Evolutionary conservation across 257 asterid genomes (phyloP), one percentile per base, ranked within the genome.

Genomic region (Solanum ossicruentum): DNA sequence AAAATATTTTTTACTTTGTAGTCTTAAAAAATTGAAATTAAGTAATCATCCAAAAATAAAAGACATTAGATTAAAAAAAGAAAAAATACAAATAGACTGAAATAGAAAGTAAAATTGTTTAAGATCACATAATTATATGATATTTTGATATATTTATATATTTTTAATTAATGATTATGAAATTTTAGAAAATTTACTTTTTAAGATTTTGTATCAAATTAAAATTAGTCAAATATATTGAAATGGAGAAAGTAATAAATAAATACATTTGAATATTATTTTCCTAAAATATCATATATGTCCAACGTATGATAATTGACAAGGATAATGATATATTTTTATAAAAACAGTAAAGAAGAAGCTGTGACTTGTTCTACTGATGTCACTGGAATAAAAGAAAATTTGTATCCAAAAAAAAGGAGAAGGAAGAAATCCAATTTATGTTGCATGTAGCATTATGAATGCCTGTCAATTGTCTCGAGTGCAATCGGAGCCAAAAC

Each of bases 231-330:
- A 57, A 3, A 57, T 0, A 57, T 18, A 57, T 8, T 57, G 16
- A 57, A 57, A 18, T 1, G 9, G 1, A 18, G 0, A 0, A 1
- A 63, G 0, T 13, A 66, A 15, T 26, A 65, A 12, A 65, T 28
- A 15, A 66, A 28, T 12, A 66, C 41, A 7, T 36, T 36, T 66
- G 45, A 32, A 7, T 28, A 28, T 71, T 41, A 71, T 18, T 72
- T 43, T 72, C 32, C 39, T 72, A 43, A 20, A 72, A 7, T 45
- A 21, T 45, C 7, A 72, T 4, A 11, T 45, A 45, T 39, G 55
- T 20, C 55, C 52, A 18, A 70, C 79, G 47, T 41, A 20, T 71
- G 55, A 20, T 26, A 71, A 11, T 71, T 71, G 80, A 41, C 36
- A 43, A 16, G 54, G 79, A 70, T 18, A 43, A 70, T 1, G 12